Evolutionary conservation across 2,329 filamentous ascomycete genomes (phyloP).

Genomic region (Polytolypa hystricis): DNA sequence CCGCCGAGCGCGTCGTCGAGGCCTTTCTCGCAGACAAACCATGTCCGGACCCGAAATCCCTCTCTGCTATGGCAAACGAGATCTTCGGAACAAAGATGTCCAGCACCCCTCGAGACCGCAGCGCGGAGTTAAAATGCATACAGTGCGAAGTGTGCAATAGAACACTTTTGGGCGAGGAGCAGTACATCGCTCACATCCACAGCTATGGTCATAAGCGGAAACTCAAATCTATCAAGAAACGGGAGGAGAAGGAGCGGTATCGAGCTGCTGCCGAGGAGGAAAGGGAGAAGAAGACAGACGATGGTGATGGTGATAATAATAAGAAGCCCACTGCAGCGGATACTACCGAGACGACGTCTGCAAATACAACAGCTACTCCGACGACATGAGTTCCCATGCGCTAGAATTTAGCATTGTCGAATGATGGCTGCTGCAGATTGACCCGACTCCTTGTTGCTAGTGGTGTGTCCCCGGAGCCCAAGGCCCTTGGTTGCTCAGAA

Average conservation of each 20-base stretch:
- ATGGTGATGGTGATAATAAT: neutral
- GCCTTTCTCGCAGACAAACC: constrained; percentile 50
- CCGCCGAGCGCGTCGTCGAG: constrained; percentile 51
- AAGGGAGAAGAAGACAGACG: neutral
- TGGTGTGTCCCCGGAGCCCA: too few species aligned
- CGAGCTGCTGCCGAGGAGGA: too few species aligned
- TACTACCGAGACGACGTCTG: too few species aligned
- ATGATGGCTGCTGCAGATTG: too few species aligned
- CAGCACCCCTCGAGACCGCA: constrained; percentile 36
- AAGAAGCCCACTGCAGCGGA: too few species aligned
- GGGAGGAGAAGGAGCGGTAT: neutral
- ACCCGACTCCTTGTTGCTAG: too few species aligned
- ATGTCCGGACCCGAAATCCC: constrained; percentile 45
- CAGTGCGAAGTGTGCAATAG: constrained; percentile 60
- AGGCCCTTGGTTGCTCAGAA: too few species aligned
- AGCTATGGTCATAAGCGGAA: constrained; percentile 44
- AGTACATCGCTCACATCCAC: constrained; percentile 17
- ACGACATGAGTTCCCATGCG: too few species aligned
- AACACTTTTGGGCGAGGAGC: constrained; percentile 43
- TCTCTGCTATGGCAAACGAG: constrained; percentile 48
- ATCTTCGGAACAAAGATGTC: constrained; percentile 45
- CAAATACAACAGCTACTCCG: too few species aligned
- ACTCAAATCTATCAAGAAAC: constrained; percentile 29
- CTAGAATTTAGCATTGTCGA: too few species aligned
- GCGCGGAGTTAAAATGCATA: constrained; percentile 35